phyloP scores from a whole-genome alignment of 495 filamentous ascomycete species.

The Aspergillus mulundensis region DNA sequence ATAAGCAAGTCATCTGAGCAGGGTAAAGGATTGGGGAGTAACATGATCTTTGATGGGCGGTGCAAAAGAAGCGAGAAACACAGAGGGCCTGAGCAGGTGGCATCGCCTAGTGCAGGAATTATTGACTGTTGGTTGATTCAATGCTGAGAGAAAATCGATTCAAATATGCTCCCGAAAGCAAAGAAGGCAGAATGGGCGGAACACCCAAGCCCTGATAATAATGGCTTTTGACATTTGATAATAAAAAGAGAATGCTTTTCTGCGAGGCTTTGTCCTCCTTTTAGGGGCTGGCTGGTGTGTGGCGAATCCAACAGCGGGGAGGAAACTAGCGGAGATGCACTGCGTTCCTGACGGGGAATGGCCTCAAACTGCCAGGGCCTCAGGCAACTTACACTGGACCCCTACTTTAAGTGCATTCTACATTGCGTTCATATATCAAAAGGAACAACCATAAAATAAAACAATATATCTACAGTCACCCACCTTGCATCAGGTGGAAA shows the following conservation, averaged over 20 bases:
- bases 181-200: background rate
- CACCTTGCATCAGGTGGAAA: background rate
- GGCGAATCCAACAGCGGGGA: slow-evolving; percentile 5
- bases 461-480: background rate
- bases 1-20: slow-evolving; percentile 14
- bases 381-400: background rate
- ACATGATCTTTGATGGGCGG: slow-evolving; percentile 11
- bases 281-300: slow-evolving; percentile 9
- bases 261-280: background rate
- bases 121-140: background rate
- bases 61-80: slow-evolving; percentile 17
- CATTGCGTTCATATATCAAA: background rate
- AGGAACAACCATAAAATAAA: background rate
- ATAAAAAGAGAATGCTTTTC: background rate
- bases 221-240: background rate
- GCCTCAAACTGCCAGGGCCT: background rate
- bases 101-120: background rate
- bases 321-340: background rate
- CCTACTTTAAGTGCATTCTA: background rate
- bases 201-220: background rate
- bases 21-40: slow-evolving; percentile 10
- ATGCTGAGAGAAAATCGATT: background rate
- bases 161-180: background rate
- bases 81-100: slow-evolving; percentile 8
- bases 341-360: background rate